Base-by-base conservation (phyloP, 2,329 filamentous ascomycete genomes). In the Diaporthe vexans region DNA sequence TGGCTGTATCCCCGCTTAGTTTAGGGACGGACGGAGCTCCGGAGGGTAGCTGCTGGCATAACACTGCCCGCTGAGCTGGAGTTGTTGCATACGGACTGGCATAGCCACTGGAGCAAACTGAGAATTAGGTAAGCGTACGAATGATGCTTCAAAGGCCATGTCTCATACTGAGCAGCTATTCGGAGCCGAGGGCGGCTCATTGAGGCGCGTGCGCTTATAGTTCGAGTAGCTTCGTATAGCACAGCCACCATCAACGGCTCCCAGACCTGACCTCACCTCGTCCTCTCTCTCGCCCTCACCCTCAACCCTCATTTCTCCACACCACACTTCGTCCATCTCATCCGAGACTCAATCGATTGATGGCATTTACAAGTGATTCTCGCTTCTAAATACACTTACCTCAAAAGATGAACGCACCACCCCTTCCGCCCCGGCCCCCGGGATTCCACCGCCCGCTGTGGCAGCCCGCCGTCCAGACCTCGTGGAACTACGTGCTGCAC, bases 401-500 rank as follows among this genome's bases (percentile, higher is more conserved):
- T 1, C 29, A 9, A 15, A 35, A 58, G 21, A 52, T 71, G 33
- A 56, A 46, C 46, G 65, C 74, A 10, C 74, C 74, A 5, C 74
- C 74, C n/a, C 26, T 75, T 13, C 74, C 74, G 26, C 74, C 74
- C 10, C 68, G 70, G 43, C 72, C 74, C 7, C 35, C 54, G n/a
- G 74, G 74, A 17, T 74, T 57, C 48, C 35, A 63, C 70, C 70
- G 40, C 19, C 57, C 69, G 29, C 72, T 74, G 61, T 75, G 74
- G 74, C 74, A 75, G 40, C 74, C 74, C 15, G 19, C 59, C 1
- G 67, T 52, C 37, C 37, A 73, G 29, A 58, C 72, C 19, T 69
- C 72, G 17, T 75, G 74, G 74, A 75, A 75, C 61, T 74, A 74
- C 48, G 74, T 75, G n/a, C 72, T 75, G 10, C 72, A 74, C 54